Evolutionary conservation across 2,329 filamentous ascomycete species (phyloP).

Genomic region (Aspergillus brasiliensis): DNA sequence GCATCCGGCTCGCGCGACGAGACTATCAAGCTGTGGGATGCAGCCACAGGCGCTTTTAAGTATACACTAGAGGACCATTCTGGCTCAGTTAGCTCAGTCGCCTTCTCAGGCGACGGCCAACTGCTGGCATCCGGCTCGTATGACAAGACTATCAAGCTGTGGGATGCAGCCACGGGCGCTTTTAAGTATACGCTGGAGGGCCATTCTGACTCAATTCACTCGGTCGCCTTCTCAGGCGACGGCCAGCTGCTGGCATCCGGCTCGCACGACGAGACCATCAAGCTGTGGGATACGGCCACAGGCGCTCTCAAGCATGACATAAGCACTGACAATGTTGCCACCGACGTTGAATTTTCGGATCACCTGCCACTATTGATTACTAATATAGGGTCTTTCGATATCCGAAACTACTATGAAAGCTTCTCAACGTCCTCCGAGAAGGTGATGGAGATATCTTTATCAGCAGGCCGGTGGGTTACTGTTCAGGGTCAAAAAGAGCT

Average conservation of each 20-base stretch:
- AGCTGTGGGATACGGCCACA: conserved; percentile 14
- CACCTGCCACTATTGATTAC: conserved; percentile 2
- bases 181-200: too few relatives aligned
- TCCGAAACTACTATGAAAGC: conserved; percentile 3
- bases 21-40: too few relatives aligned
- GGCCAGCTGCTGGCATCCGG: conserved; percentile 15
- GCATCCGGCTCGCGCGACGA: too few relatives aligned
- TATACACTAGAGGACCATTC: conserved; percentile 11
- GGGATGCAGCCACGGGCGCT: too few relatives aligned
- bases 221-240: conserved; percentile 26
- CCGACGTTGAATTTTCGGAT: conserved; percentile 5
- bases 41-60: too few relatives aligned
- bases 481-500: conserved; percentile 9
- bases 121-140: conserved; percentile 12
- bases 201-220: conserved; percentile 10
- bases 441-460: background rate
- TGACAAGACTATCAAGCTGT: background rate
- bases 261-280: conserved; percentile 1
- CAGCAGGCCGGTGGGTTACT: conserved; percentile 5
- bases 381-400: conserved; percentile 5
- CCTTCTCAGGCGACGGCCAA: conserved; percentile 25
- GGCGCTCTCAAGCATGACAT: conserved; percentile 8
- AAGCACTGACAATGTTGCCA: background rate
- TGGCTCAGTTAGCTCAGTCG: conserved; percentile 8
- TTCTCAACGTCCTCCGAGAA: background rate